Evolutionary conservation across 495 filamentous ascomycete species (phyloP), one percentile per base, ranked within the genome.

Genomic region (Xylaria telfairii): DNA sequence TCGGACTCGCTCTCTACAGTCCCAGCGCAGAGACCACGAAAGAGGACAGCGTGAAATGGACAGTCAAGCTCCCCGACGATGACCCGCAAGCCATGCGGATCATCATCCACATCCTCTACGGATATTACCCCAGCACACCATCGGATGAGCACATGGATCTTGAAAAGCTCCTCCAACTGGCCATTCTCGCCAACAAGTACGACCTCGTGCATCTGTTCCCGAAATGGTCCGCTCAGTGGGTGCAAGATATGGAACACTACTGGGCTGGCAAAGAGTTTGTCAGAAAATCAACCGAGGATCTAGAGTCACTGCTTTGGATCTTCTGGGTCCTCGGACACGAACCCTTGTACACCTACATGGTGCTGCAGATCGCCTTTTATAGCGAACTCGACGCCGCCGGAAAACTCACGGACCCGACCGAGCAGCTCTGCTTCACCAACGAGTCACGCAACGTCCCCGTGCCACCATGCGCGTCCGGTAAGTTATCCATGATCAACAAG

Each of bases 251-350:
- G 60, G 34, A 70, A 21, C 10, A 4, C 5, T 65, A 70, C n/a
- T 70, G 61, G 60, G 39, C 30, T 5, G 30, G 26, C 5, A 34
- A 9, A 19, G 15, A 10, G 0, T 65, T 70, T 8, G n/a, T 57
- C 17, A 21, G 30, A 4, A 7, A 54, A n/a, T 64, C 68, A 3
- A 70, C 37, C 3, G 61, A 65, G 37, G 60, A 65, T 24, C 34
- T 65, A 2, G 68, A 70, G 39, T 54, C 37, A 3, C 13, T 70
- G 12, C 47, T 65, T 17, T 70, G 68, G 68, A 70, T 70, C 24
- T 70, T 34, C 28, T 70, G 49, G 47, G 49, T 65, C 17, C 68
- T 70, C 13, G 68, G 68, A 17, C 60, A 70, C 49, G 46, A 65
- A 41, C 68, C 68, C 1, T 1, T 70, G 24, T 70, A 70, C 21